Percentiles rank a stretch among this genome's conserved stretches.
Conservation (phyloP, 2,329 filamentous ascomycete genomes). For the Aspergillus spinulosporus region DNA sequence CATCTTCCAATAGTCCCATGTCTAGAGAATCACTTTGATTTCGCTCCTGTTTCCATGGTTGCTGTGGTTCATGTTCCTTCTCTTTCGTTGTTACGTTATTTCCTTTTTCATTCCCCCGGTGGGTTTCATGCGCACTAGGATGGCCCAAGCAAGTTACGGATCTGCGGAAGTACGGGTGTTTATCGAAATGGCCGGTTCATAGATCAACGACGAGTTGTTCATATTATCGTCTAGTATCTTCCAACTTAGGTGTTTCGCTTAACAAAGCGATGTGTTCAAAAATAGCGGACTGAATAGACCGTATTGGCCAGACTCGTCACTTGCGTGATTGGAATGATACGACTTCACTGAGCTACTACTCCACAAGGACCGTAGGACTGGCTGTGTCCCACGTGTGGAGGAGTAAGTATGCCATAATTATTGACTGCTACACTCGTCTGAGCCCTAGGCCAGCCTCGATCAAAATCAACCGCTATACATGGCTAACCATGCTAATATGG, state of each 20-base stretch:
- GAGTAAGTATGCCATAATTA: too few relatives aligned
- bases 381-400: too few relatives aligned
- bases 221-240: constrained; percentile 2
- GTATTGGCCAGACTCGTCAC: too few relatives aligned
- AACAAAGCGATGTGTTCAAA: too few relatives aligned
- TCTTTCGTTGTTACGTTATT: neutral
- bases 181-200: constrained; percentile 23
- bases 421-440: too few relatives aligned
- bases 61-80: constrained; percentile 1
- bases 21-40: constrained; percentile 16
- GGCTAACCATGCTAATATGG: neutral
- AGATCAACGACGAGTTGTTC: constrained; percentile 22
- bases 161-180: constrained; percentile 14
- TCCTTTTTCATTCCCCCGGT: constrained; percentile 12
- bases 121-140: constrained; percentile 14
- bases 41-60: constrained; percentile 7
- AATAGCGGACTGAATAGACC: too few relatives aligned
- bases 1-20: constrained; percentile 3
- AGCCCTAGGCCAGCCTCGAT: neutral
- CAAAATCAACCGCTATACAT: neutral
- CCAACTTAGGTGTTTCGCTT: too few relatives aligned
- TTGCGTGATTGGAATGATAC: too few relatives aligned
- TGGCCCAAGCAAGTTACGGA: constrained; percentile 11
- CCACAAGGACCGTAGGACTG: too few relatives aligned
- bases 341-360: too few relatives aligned